Evolutionary conservation across 2,329 filamentous ascomycete species (phyloP).

Genomic region (Botryotinia convoluta): DNA sequence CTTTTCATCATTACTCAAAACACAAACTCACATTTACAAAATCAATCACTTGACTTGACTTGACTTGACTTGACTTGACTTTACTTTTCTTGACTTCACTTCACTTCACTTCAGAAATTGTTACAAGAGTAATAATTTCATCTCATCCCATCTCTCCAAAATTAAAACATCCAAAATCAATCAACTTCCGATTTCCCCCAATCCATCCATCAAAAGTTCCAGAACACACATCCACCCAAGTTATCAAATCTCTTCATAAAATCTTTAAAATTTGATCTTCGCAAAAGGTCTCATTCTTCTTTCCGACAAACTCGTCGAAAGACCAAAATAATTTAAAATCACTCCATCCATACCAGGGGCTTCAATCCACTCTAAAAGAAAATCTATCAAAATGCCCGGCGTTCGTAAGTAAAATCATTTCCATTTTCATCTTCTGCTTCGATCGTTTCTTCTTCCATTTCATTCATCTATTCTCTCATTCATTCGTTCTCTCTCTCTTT

Average conservation of each 20-base stretch:
- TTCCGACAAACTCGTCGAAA: background rate
- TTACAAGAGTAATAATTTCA: background rate
- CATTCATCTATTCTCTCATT: background rate
- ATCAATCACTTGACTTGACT: no score
- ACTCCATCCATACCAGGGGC: conserved; percentile 1
- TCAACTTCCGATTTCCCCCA: background rate
- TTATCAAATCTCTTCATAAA: conserved; percentile 12
- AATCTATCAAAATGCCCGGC: conserved; percentile 33
- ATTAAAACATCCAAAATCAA: background rate
- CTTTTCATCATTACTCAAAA: background rate
- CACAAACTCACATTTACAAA: background rate
- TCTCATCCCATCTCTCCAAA: background rate
- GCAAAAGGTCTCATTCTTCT: background rate
- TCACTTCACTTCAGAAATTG: background rate
- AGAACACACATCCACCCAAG: background rate
- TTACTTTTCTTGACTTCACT: background rate
- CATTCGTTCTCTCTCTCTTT: background rate
- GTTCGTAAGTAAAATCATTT: conserved; percentile 32
- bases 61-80: no score
- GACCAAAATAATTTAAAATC: conserved; percentile 6
- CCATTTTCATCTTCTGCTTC: conserved; percentile 11
- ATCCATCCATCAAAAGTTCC: conserved; percentile 2
- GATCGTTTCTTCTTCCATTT: background rate
- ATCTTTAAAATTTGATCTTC: conserved; percentile 11
- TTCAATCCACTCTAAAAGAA: conserved; percentile 10